Evolutionary conservation across 371 early-diverging fungal genomes (phyloP).

Genomic region (Spraguea lophii): DNA sequence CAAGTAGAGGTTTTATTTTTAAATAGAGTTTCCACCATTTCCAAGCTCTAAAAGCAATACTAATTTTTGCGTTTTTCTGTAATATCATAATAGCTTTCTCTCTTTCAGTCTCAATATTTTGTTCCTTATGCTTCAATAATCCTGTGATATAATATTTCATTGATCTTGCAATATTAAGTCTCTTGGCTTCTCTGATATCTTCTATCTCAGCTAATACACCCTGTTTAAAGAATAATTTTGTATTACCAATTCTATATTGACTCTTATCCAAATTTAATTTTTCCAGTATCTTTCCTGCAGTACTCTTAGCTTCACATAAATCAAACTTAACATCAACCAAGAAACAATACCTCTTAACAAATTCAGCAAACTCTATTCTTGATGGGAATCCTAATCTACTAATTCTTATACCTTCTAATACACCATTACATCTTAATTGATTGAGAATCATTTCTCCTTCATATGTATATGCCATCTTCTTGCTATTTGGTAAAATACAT

Average conservation of each 20-base stretch:
- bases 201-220: conserved; percentile 85
- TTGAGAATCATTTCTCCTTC: conserved; percentile 64
- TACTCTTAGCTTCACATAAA: conserved; percentile 54
- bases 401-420: conserved; percentile 93
- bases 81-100: conserved; percentile 14
- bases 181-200: conserved; percentile 62
- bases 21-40: conserved; percentile 55
- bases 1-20: conserved; percentile 80
- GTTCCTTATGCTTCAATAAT: too few species aligned
- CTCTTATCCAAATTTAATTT: conserved; percentile 53
- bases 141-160: conserved; percentile 52
- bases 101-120: conserved; percentile 12
- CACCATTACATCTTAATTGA: conserved; percentile 94
- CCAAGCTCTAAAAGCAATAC: conserved; percentile 27
- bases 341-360: conserved; percentile 76
- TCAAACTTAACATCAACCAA: conserved; percentile 34
- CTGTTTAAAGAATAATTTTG: conserved; percentile 89
- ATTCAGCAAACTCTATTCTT: conserved; percentile 71
- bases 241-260: conserved; percentile 68
- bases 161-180: conserved; percentile 58
- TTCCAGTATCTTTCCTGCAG: conserved; percentile 56
- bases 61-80: conserved; percentile 33
- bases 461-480: conserved; percentile 64
- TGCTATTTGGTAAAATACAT: conserved; percentile 89
- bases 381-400: conserved; percentile 90